Evolutionary conservation across 176 grass and related monocot genomes (phyloP).

Genomic region (Oryza meyeriana): DNA sequence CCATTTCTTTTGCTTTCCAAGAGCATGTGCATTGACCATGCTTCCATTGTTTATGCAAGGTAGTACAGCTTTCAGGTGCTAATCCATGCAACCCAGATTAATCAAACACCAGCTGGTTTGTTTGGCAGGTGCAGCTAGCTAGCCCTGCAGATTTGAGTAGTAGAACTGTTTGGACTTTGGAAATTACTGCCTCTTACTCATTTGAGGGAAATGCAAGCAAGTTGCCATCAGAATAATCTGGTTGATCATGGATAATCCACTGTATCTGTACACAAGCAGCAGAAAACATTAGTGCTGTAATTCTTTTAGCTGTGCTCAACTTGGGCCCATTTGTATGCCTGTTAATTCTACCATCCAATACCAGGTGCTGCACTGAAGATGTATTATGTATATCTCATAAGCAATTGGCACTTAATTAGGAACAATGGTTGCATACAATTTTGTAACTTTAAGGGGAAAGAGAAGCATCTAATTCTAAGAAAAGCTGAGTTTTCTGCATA

Average conservation of each 20-base stretch:
- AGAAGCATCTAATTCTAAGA: not conserved
- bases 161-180: too few species aligned
- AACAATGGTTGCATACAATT: not conserved
- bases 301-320: not conserved
- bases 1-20: not conserved
- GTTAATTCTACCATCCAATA: too few species aligned
- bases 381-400: too few species aligned
- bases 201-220: not conserved
- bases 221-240: not conserved
- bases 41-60: not conserved
- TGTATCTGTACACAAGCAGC: not conserved
- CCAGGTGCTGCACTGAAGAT: too few species aligned
- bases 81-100: not conserved
- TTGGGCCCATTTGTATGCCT: not conserved
- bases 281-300: not conserved
- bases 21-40: not conserved
- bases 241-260: not conserved
- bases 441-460: not conserved
- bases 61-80: not conserved
- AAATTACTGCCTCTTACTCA: not conserved
- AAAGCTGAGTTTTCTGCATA: not conserved
- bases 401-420: not conserved
- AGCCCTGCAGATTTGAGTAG: not conserved
- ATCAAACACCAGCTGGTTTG: not conserved
- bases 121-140: conserved; percentile 13